Conservation (phyloP, 306 rosid species). For the Urtica urens region DNA sequence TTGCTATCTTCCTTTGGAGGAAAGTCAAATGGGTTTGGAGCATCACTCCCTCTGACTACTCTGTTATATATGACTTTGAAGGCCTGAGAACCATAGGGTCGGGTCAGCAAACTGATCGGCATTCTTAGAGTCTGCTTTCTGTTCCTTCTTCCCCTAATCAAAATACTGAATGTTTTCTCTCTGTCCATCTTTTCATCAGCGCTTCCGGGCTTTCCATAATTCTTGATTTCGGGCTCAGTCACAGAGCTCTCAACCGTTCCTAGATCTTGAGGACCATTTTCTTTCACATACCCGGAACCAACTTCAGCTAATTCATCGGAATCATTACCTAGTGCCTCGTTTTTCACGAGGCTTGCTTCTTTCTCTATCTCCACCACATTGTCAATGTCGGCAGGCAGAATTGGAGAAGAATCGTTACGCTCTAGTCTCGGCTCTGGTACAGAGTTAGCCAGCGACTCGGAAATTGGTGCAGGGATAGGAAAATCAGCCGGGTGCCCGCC, state of each 20-base stretch:
- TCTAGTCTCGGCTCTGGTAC: constrained; percentile 35
- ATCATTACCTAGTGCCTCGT: constrained; percentile 25
- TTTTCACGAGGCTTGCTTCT: constrained; percentile 25
- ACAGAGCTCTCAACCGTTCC: constrained; percentile 30
- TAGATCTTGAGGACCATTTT: constrained; percentile 37
- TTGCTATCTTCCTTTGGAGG: constrained; percentile 56
- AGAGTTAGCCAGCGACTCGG: constrained; percentile 42
- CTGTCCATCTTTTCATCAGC: constrained; percentile 42
- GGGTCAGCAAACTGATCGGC: constrained; percentile 87
- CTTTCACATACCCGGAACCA: constrained; percentile 37
- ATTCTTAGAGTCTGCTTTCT: constrained; percentile 85
- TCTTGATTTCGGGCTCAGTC: constrained; percentile 22
- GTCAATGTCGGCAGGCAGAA: constrained; percentile 40
- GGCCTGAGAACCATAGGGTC: constrained; percentile 88
- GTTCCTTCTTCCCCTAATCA: constrained; percentile 86
- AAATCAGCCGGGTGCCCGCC: constrained; percentile 73
- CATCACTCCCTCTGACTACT: constrained; percentile 73
- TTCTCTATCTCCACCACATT: constrained; percentile 35
- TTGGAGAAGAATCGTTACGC: constrained; percentile 32
- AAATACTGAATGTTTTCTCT: constrained; percentile 87
- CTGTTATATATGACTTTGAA: constrained; percentile 77
- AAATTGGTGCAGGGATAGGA: constrained; percentile 59
- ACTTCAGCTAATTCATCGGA: constrained; percentile 30
- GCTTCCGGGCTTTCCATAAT: constrained; percentile 21
- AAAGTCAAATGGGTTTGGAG: constrained; percentile 45